Evolutionary conservation across 2,329 filamentous ascomycete genomes (phyloP), one percentile per base, ranked within the genome.

Genomic region (Penicillium olsonii): DNA sequence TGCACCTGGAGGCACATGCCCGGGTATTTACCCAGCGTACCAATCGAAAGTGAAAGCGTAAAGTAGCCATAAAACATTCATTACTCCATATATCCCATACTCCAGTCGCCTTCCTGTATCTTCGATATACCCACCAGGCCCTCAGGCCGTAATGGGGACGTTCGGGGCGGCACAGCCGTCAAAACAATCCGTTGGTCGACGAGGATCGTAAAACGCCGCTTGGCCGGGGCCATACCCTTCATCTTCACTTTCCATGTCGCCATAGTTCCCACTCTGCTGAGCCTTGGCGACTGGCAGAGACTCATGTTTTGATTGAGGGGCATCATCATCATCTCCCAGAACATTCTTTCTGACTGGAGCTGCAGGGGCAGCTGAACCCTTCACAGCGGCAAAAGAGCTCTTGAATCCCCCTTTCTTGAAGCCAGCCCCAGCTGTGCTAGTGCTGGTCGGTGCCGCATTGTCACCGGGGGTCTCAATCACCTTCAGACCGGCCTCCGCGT

Each of bases 331-430:
- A 22, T 72, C 71, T 5, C 67, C 71, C 15, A 73, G 67, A 1
- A 72, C 69, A 18, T 77, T 75, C 24, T 73, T 74, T 50, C 72
- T 71, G 11, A 64, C 64, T 4, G 66, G 64, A 20, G 58, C 55
- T 20, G 58, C 52, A 29, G 66, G 53, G 6, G 54, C 57, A 14
- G 44, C 57, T 2, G 62, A 59, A n/a, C 63, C 68, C 20, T 77
- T 78, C 2, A 78, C 78, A 1, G 82, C 73, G 4, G 80, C 80
- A 73, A 91, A 88, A 1, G 87, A 87, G 61, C 84, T 87, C 72
- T 90, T 92, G 69, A 92, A 92, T 0, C 88, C 89, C 1, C 87
- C 85, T 65, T 92, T 94, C 72, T 92, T 91, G 65, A 91, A 91
- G 4, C 29, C 29, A 0, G 73, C 72, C 2, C 64, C 62, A 0